phyloP scores from a whole-genome alignment of 2,329 filamentous ascomycete species.

The Fusarium devonianum region DNA sequence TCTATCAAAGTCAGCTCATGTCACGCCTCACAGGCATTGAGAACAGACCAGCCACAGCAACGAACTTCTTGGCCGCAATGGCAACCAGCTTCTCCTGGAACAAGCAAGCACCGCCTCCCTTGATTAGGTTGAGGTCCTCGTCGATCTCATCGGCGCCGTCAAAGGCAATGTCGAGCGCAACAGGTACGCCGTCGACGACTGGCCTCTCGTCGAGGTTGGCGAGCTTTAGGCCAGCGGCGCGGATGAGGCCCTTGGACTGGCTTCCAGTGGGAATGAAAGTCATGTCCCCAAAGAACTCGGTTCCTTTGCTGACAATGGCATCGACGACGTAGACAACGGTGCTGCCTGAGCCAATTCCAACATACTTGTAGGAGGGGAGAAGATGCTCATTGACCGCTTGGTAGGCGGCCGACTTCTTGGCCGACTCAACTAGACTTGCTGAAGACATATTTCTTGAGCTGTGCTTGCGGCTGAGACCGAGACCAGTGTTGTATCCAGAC shows the following conservation, averaged over 20 bases:
- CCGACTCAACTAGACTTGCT: slow-evolving; percentile 66
- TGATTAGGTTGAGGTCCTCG: slow-evolving; percentile 93
- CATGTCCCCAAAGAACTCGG: slow-evolving; percentile 66
- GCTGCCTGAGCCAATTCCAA: slow-evolving; percentile 83
- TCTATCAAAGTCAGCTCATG: slow-evolving; percentile 58
- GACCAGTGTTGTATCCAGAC: slow-evolving; percentile 21
- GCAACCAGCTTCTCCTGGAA: slow-evolving; percentile 98
- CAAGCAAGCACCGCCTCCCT: slow-evolving; percentile 95
- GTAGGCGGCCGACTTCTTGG: slow-evolving; percentile 78
- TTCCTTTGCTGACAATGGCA: slow-evolving; percentile 71
- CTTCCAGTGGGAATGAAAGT: slow-evolving; percentile 92
- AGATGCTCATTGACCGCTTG: slow-evolving; percentile 79
- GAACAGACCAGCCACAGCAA: slow-evolving; percentile 79
- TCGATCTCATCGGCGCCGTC: slow-evolving; percentile 98
- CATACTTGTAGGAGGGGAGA: slow-evolving; percentile 64
- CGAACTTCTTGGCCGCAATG: slow-evolving; percentile 80
- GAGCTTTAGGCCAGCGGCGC: slow-evolving; percentile 77
- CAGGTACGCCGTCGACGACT: slow-evolving; percentile 47
- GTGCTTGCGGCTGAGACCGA: slow-evolving; percentile 15
- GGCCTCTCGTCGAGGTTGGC: slow-evolving; percentile 81
- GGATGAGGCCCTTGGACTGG: slow-evolving; percentile 87
- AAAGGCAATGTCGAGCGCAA: slow-evolving; percentile 85
- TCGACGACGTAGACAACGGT: slow-evolving; percentile 87
- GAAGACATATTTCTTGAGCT: slow-evolving; percentile 47
- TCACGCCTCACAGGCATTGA: not conserved